These are phyloP conservation scores for Kodamaea sagamina DNA, from an alignment of 805 yeast genomes.

Conservation along the genomic window DNA sequence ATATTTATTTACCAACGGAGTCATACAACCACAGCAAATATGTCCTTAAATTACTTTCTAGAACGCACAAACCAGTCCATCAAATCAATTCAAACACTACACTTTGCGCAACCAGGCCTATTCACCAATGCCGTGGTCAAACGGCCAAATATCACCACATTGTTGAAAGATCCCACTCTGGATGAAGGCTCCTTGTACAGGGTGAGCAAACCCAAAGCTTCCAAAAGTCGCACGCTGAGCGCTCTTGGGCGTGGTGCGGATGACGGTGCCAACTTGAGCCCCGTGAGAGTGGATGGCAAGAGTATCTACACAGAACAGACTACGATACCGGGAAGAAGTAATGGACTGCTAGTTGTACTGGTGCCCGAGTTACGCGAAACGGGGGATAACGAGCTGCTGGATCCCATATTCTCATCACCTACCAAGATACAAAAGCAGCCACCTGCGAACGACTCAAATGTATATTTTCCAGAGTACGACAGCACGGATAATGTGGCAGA, in stretches of 20 bases:
- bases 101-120: conserved; percentile 59
- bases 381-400: background rate
- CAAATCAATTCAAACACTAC: conserved; percentile 42
- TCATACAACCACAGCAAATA: no score
- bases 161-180: conserved; percentile 60
- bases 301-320: conserved; percentile 21
- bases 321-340: background rate
- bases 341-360: conserved; percentile 2
- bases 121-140: conserved; percentile 64
- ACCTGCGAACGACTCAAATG: background rate
- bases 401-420: conserved; percentile 10
- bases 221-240: background rate
- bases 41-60: conserved; percentile 22
- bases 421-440: conserved; percentile 5
- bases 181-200: conserved; percentile 54
- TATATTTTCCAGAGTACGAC: conserved; percentile 11
- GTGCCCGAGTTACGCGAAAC: conserved; percentile 8
- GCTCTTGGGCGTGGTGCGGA: conserved; percentile 6
- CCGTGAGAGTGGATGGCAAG: conserved; percentile 55
- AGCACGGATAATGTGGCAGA: conserved; percentile 37
- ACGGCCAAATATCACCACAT: conserved; percentile 52
- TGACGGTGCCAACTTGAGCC: conserved; percentile 17
- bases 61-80: conserved; percentile 40
- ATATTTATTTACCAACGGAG: no score
- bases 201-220: conserved; percentile 26